Conservation (phyloP, 2,329 filamentous ascomycete genomes). For the Aaosphaeria pasadenensis region DNA sequence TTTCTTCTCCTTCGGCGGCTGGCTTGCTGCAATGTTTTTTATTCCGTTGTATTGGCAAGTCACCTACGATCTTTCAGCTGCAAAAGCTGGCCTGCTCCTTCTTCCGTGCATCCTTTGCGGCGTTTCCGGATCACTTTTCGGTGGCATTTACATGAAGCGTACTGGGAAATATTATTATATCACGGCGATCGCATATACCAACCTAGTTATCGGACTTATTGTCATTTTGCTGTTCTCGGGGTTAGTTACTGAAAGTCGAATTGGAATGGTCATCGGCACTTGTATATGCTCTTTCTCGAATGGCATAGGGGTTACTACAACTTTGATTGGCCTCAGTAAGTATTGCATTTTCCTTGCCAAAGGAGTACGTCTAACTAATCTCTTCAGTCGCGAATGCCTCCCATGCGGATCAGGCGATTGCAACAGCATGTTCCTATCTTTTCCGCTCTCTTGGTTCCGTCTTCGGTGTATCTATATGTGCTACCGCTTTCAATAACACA, state of each 20-base stretch:
- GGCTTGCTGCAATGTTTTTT: slow-evolving; percentile 64
- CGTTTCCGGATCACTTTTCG: slow-evolving; percentile 62
- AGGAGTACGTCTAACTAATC: slow-evolving; percentile 1
- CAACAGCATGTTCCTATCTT: slow-evolving; percentile 75
- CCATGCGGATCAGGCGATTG: slow-evolving; percentile 67
- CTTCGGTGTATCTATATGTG: slow-evolving; percentile 65
- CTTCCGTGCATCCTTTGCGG: slow-evolving; percentile 63
- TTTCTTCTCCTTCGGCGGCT: slow-evolving; percentile 66
- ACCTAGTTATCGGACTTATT: slow-evolving; percentile 54
- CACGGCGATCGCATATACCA: slow-evolving; percentile 56
- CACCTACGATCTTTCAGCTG: slow-evolving; percentile 62
- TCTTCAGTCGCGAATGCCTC: slow-evolving; percentile 62
- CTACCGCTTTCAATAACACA: slow-evolving; percentile 69
- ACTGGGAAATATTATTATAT: slow-evolving; percentile 71
- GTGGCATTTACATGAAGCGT: slow-evolving; percentile 65
- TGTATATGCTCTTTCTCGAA: slow-evolving; percentile 53
- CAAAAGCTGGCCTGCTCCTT: slow-evolving; percentile 62
- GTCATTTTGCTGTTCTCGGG: slow-evolving; percentile 59
- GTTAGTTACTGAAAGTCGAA: slow-evolving; percentile 46
- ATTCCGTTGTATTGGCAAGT: slow-evolving; percentile 78
- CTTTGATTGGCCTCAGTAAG: slow-evolving; percentile 64
- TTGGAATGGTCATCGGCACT: slow-evolving; percentile 57
- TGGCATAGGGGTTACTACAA: slow-evolving; percentile 65
- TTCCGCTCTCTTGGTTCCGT: slow-evolving; percentile 71
- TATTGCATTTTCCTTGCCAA: slow-evolving; percentile 2